phyloP scores from a whole-genome alignment of 1,139 yeast species.

The Meyerozyma athensensis region DNA sequence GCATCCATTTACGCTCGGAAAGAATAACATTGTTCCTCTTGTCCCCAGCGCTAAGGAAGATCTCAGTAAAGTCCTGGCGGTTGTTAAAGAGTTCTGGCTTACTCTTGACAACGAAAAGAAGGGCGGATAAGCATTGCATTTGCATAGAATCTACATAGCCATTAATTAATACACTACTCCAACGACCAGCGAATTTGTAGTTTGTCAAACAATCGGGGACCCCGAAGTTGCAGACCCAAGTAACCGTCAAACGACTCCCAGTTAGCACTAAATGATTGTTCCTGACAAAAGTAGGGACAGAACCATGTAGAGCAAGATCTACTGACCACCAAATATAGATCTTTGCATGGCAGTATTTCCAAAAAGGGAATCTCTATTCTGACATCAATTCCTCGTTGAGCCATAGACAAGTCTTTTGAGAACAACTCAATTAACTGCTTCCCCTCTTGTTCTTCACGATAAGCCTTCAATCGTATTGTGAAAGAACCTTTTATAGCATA shows the following conservation, averaged over 20 bases:
- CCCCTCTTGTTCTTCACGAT: too few relatives aligned
- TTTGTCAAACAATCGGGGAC: constrained; percentile 48
- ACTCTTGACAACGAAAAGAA: constrained; percentile 46
- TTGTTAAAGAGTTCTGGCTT: constrained; percentile 55
- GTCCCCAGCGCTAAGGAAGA: constrained; percentile 31
- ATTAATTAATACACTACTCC: not conserved
- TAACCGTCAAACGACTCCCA: constrained; percentile 73
- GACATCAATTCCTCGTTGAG: too few relatives aligned
- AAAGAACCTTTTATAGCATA: too few relatives aligned
- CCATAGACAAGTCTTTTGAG: too few relatives aligned
- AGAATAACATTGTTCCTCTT: constrained; percentile 18
- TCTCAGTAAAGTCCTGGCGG: constrained; percentile 43
- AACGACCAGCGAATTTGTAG: constrained; percentile 36
- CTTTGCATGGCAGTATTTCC: not conserved
- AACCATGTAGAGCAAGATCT: constrained; percentile 13
- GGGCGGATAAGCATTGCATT: constrained; percentile 47
- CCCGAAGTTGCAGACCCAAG: constrained; percentile 54
- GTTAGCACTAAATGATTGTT: constrained; percentile 4
- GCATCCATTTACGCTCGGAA: constrained; percentile 28
- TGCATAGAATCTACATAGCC: not conserved
- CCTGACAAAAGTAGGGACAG: constrained; percentile 13
- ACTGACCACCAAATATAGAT: not conserved
- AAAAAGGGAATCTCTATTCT: not conserved
- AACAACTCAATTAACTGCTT: too few relatives aligned
- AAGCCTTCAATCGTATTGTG: too few relatives aligned